phyloP scores from a whole-genome alignment of 228 moss, liverwort and hornwort genomes.

The Sphagnum fallax region DNA sequence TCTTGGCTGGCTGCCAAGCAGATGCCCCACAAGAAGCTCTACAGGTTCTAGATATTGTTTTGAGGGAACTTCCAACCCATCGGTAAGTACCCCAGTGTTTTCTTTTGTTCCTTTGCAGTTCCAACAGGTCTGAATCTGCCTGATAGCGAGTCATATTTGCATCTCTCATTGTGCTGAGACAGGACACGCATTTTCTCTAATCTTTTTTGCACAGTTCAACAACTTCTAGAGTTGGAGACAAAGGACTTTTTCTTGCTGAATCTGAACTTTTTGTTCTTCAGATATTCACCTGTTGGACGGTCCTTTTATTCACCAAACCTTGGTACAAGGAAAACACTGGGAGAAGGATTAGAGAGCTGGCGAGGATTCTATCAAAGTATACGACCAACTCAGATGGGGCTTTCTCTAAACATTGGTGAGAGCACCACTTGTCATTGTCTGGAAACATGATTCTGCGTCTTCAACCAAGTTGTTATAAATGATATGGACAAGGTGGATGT shows the following conservation, averaged over 20 bases:
- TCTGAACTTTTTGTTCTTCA: slow-evolving; percentile 7
- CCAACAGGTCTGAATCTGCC: too few species aligned
- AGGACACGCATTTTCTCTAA: too few species aligned
- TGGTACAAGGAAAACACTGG: slow-evolving; percentile 23
- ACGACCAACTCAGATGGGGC: slow-evolving; percentile 8
- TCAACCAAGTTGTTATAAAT: too few species aligned
- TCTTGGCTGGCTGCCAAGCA: slow-evolving; percentile 76
- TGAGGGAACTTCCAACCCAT: slow-evolving; percentile 89
- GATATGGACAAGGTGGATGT: too few species aligned
- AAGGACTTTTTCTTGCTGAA: too few species aligned
- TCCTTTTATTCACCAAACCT: slow-evolving; percentile 78
- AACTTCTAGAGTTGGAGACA: too few species aligned
- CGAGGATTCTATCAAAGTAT: slow-evolving; percentile 8
- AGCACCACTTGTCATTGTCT: background rate
- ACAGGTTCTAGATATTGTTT: slow-evolving; percentile 92
- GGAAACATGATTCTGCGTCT: too few species aligned
- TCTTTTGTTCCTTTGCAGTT: background rate
- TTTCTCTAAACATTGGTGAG: slow-evolving; percentile 32
- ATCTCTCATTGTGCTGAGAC: too few species aligned
- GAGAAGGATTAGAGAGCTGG: slow-evolving; percentile 7
- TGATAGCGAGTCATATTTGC: too few species aligned
- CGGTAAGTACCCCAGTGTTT: slow-evolving; percentile 24
- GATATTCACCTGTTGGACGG: slow-evolving; percentile 95
- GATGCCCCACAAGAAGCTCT: slow-evolving; percentile 97
- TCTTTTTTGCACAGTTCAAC: too few species aligned